phyloP scores from a whole-genome alignment of 164 flowering plant species.

The Tetracentron sinense region DNA sequence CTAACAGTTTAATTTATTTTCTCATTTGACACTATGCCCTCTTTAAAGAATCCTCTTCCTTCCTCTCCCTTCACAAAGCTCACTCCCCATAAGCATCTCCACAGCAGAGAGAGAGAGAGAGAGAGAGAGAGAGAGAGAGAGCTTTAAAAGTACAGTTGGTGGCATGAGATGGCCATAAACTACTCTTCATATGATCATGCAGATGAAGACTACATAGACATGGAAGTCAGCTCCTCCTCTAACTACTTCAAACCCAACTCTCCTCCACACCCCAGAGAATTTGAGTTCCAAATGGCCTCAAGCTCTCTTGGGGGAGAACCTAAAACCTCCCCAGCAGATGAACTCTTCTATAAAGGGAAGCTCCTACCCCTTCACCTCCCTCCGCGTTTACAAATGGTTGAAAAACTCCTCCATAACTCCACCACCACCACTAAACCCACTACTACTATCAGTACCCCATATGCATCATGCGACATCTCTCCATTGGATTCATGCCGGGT shows the following conservation, averaged over 20 bases:
- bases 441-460: slow-evolving; percentile 38
- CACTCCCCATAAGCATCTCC: slow-evolving; percentile 11
- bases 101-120: slow-evolving; percentile 10
- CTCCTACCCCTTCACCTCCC: slow-evolving; percentile 86
- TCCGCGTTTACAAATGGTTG: slow-evolving; percentile 73
- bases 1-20: slow-evolving; percentile 7
- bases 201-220: slow-evolving; percentile 84
- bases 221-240: slow-evolving; percentile 55
- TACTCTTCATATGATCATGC: slow-evolving; percentile 25
- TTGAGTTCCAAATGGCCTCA: slow-evolving; percentile 78
- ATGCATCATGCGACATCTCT: slow-evolving; percentile 52
- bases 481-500: slow-evolving; percentile 46
- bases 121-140: slow-evolving; percentile 2
- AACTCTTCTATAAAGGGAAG: too few relatives aligned
- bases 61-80: slow-evolving; percentile 13
- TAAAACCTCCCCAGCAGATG: slow-evolving; percentile 74
- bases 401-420: slow-evolving; percentile 45
- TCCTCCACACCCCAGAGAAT: too few relatives aligned
- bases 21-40: slow-evolving; percentile 25
- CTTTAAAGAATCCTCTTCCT: slow-evolving; percentile 33
- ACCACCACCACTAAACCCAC: too few relatives aligned
- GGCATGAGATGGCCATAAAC: slow-evolving; percentile 25
- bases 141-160: too few relatives aligned
- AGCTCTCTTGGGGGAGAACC: slow-evolving; percentile 29
- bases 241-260: too few relatives aligned